Percentiles rank a stretch among this genome's conserved stretches.
phyloP scores from a whole-genome alignment of 2,329 filamentous ascomycete species.

The Alternaria brassicicola region DNA sequence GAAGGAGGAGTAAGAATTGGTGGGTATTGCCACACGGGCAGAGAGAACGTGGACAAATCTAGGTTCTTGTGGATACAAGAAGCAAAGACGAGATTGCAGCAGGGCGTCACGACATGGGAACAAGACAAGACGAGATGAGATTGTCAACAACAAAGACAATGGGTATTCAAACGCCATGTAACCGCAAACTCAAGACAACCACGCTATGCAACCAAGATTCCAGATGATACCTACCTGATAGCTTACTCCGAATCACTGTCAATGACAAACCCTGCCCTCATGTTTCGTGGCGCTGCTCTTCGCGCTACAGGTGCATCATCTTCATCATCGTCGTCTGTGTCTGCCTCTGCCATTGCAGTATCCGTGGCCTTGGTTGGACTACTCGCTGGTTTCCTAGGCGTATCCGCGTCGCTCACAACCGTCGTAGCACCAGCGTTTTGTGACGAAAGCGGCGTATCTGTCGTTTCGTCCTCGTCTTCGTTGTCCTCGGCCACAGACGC shows the following conservation, averaged over 20 bases:
- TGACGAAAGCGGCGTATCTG: slow-evolving; percentile 52
- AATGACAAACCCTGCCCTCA: slow-evolving; percentile 53
- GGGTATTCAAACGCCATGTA: background rate
- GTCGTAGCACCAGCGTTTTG: slow-evolving; percentile 31
- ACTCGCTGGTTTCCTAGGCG: slow-evolving; percentile 9
- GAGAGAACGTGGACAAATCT: too few relatives aligned
- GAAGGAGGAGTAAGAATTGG: too few relatives aligned
- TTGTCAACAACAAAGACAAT: background rate
- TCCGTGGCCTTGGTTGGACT: slow-evolving; percentile 21
- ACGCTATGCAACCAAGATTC: background rate
- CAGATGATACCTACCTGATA: background rate
- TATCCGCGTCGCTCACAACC: slow-evolving; percentile 22
- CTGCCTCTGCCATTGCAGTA: slow-evolving; percentile 33
- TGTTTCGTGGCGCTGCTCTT: slow-evolving; percentile 45
- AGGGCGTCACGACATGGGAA: background rate
- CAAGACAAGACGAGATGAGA: background rate
- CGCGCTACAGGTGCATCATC: slow-evolving; percentile 43
- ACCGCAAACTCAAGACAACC: background rate
- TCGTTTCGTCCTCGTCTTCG: slow-evolving; percentile 43
- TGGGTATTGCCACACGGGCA: too few relatives aligned
- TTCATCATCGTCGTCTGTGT: slow-evolving; percentile 52
- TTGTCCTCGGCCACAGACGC: slow-evolving; percentile 33
- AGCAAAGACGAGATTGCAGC: too few relatives aligned
- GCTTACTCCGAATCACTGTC: slow-evolving; percentile 53
- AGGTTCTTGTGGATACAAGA: too few relatives aligned